These are phyloP conservation scores for Saccharomyces hybrid DNA, from an alignment of 1,139 yeast genomes.

Conservation along the genomic window DNA sequence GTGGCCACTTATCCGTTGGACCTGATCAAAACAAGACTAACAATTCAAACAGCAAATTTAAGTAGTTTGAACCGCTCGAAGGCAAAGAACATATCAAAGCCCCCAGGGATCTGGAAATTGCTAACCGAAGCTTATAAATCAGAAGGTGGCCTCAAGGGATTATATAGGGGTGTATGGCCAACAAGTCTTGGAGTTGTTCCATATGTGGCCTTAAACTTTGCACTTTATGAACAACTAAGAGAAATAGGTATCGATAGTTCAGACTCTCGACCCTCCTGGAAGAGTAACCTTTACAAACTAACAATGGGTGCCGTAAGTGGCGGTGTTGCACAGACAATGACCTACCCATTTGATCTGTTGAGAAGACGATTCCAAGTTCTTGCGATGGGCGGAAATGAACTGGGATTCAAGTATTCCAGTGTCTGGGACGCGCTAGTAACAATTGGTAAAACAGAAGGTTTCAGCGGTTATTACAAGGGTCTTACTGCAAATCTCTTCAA, in stretches of 20 bases:
- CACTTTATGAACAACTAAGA: slow-evolving; percentile 75
- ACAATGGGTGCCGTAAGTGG: slow-evolving; percentile 83
- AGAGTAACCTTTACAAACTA: slow-evolving; percentile 37
- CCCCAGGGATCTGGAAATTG: slow-evolving; percentile 66
- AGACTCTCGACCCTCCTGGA: slow-evolving; percentile 27
- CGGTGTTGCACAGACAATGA: slow-evolving; percentile 71
- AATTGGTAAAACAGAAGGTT: slow-evolving; percentile 67
- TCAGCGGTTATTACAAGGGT: slow-evolving; percentile 79
- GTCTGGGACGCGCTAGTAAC: slow-evolving; percentile 63
- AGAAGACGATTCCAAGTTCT: slow-evolving; percentile 88
- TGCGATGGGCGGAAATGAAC: slow-evolving; percentile 56
- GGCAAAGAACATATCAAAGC: slow-evolving; percentile 31
- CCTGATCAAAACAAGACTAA: slow-evolving; percentile 78
- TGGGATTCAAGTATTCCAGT: slow-evolving; percentile 73
- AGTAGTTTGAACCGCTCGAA: slow-evolving; percentile 43
- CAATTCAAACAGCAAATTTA: slow-evolving; percentile 80
- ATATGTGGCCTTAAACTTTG: slow-evolving; percentile 86
- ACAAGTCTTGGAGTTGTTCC: slow-evolving; percentile 94
- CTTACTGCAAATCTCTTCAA: slow-evolving; percentile 81
- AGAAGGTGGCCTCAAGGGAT: slow-evolving; percentile 77
- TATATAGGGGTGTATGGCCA: slow-evolving; percentile 81
- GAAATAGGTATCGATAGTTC: slow-evolving; percentile 32
- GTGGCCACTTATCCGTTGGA: slow-evolving; percentile 87
- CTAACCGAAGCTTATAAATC: slow-evolving; percentile 50
- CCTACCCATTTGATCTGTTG: slow-evolving; percentile 85